phyloP scores from a whole-genome alignment of 805 yeast species.

The Myxozyma lipomycoides region DNA sequence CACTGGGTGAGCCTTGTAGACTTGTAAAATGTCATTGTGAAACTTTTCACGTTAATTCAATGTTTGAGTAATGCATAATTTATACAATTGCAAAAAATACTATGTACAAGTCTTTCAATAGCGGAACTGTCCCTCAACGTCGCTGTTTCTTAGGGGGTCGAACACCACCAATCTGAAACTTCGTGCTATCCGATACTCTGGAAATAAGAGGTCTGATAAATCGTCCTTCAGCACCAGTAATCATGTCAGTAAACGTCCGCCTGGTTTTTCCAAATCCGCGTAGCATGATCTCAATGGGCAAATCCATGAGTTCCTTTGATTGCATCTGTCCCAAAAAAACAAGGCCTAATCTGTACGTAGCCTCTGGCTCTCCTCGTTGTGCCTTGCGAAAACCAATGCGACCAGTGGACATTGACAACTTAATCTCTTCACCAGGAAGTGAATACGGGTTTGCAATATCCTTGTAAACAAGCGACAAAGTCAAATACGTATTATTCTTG shows the following conservation, averaged over 20 bases:
- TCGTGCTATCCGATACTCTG: conserved; percentile 73
- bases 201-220: conserved; percentile 60
- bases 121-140: conserved; percentile 4
- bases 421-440: conserved; percentile 73
- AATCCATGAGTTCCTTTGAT: conserved; percentile 54
- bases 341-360: conserved; percentile 78
- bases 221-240: conserved; percentile 84
- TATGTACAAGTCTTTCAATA: background rate
- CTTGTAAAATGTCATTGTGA: no score
- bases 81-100: background rate
- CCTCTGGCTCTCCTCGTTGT: conserved; percentile 90
- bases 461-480: conserved; percentile 60
- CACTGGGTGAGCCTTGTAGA: no score
- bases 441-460: conserved; percentile 67
- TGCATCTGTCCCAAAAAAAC: conserved; percentile 68
- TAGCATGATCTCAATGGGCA: conserved; percentile 65
- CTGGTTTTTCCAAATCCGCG: conserved; percentile 87
- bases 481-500: conserved; percentile 76
- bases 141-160: conserved; percentile 62
- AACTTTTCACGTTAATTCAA: no score
- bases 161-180: conserved; percentile 87
- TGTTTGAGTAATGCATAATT: background rate
- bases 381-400: conserved; percentile 84
- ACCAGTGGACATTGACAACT: conserved; percentile 71
- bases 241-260: conserved; percentile 76